Base-by-base conservation (phyloP, 805 yeast genomes). In the Cyberlindnera bimundalis region DNA sequence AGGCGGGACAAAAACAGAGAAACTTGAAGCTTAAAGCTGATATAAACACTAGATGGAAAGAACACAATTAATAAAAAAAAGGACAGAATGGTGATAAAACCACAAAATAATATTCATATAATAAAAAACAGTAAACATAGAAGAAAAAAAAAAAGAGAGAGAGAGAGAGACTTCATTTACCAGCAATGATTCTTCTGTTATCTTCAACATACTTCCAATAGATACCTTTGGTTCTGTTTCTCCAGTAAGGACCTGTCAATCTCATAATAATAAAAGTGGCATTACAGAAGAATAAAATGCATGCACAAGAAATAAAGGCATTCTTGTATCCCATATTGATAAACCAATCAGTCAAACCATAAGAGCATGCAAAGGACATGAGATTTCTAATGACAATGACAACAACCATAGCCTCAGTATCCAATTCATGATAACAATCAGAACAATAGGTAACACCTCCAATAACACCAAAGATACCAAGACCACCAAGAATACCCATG, bases 261-360 rank as follows among this genome's bases (percentile, higher is more conserved):
- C 52, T 47, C 55, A 53, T 53, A 11, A 53, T 28, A 4, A 55
- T 8, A 35, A 53, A 53, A 2, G 54, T 51, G 19, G 41, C 45
- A 29, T 48, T 48, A 16, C 51, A 43, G 33, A 40, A 40, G 36
- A 43, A 43, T 23, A 43, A 15, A 6, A 40, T 40, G 28, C 44
- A 38, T 14, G 51, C 51, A 39, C 41, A 47, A 18, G 76, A 71
- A 37, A 78, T 69, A 47, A 78, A 78, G 15, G 79, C 67, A 50
- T 76, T 73, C 49, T 77, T 76, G 40, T 68, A 61, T 1, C 84
- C 84, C 37, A 66, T 59, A 46, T 71, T 66, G 4, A 54, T 59
- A 28, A 77, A 62, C 78, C 82, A 80, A 13, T 78, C 74, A 2
- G 79, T 76, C 46, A 76, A 67, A 18, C 79, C 84, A 43, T 78